Conservation (phyloP, 148 eudicot genomes). For the Rhododendron henanense region DNA sequence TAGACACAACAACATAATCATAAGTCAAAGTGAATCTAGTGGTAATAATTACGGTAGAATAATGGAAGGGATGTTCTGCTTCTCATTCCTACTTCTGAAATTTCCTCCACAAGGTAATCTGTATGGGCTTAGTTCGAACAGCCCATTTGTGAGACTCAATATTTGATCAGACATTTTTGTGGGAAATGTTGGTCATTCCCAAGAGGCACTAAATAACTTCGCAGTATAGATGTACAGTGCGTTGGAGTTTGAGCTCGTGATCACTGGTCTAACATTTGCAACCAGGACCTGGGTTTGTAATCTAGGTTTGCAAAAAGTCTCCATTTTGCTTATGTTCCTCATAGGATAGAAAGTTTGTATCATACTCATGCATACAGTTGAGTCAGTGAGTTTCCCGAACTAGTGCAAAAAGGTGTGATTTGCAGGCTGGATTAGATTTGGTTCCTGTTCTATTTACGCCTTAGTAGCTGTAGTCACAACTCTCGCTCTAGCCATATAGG, state of each 20-base stretch:
- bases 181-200: not conserved
- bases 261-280: not conserved
- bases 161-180: not conserved
- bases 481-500: not conserved
- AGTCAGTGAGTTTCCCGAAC: not conserved
- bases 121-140: not conserved
- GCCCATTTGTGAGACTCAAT: not conserved
- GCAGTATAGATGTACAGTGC: not conserved
- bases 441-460: not conserved
- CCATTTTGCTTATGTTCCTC: not conserved
- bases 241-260: not conserved
- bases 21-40: not conserved
- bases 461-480: not conserved
- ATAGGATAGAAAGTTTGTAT: not conserved
- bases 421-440: not conserved
- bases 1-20: not conserved
- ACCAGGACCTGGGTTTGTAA: not conserved
- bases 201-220: not conserved
- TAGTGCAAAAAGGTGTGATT: not conserved
- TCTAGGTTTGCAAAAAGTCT: not conserved
- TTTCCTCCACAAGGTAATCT: not conserved
- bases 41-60: not conserved
- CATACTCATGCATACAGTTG: not conserved
- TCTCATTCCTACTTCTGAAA: not conserved
- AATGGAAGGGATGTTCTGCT: not conserved